Base-by-base conservation (phyloP, 2,329 filamentous ascomycete species). In the Diaporthe capsici region DNA sequence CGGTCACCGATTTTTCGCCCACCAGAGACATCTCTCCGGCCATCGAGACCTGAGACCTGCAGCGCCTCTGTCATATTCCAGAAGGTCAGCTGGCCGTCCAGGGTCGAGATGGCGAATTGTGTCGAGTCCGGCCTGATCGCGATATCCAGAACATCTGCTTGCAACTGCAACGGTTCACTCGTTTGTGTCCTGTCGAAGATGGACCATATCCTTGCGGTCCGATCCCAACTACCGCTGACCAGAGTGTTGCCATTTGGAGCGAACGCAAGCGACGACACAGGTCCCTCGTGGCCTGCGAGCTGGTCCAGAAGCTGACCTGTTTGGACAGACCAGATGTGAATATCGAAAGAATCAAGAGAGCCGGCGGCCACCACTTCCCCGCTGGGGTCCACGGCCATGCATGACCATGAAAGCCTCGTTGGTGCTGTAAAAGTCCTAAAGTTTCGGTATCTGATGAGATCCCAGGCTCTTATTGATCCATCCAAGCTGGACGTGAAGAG, bases 241-340 rank as follows among this genome's bases (percentile, higher is more conserved):
- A 99, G 88, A 44, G 93, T 91, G 76, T 92, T 90, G 44, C 96
- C 96, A 81, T 98, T 95, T 0, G 96, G 94, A 1, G 96, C 92
- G 82, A 99, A 99, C 3, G 95, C 92, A 37, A 99, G 87, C 2
- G 94, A 93, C 7, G 95, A 97, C 1, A 99, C 94, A 0, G 97
- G 97, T 0, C 96, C 97, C 85, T 99, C 96, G 80, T 99, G 97
- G 1, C 97, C 97, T 9, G 96, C 91, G 34, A 99, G 88, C 79
- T 94, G 94, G 82, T 99, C 97, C 8, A 99, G 91, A 25, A 99
- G 88, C 83, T 99, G 97, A 3, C 97, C 97, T 0, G 96, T 99
- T 82, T 99, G 97, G 5, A 99, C 97, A 7, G 95, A 98, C 97
- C 97, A 99, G 77, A 99, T 94, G 84, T 99, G 96, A 71, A 99